Base-by-base conservation (phyloP, 208 protist genomes). In the Acanthamoeba castellanii region DNA sequence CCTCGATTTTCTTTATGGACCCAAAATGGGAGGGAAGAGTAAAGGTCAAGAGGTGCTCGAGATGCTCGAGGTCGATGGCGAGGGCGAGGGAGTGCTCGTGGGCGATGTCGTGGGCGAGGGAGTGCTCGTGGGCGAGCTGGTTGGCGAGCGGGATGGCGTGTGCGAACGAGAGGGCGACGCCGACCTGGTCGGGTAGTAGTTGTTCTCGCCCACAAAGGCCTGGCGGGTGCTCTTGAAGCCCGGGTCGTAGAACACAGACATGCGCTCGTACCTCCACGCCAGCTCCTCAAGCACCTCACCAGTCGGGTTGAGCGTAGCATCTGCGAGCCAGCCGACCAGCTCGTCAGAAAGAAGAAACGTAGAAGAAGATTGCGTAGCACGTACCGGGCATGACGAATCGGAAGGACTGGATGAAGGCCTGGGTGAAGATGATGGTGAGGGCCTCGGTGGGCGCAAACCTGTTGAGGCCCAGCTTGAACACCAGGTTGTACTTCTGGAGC, bases 401-500 rank as follows among this genome's bases (percentile, higher is more conserved):
- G 66, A 74, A 74, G 66, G 66, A 74, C 66, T 74, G 66, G 32
- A 74, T 13, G 66, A 74, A 74, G 27, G 66, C 66, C 25, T 74
- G 13, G 66, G 66, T 74, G 32, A 74, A 74, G 66, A 74, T 74
- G 22, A 74, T 2, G 11, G 66, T 74, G 66, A 74, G 13, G 18
- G 25, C 11, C 66, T 74, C 66, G 18, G 13, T 74, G 22, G 66
- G 66, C 13, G 22, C 66, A 16, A 13, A 25, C n/a, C 32, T 74
- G 66, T 74, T 74, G 66, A 74, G 13, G 66, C 66, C 66, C 25
- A 74, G 66, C 66, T 74, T 74, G 66, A 74, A 8, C n/a, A 74
- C 66, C 22, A 74, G 66, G 66, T 74, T 74, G 66, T 74, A 74
- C 66, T 74, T 74, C 11, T 74, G n/a, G 18, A 74, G 66, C 66